Conservation (phyloP, 2,329 filamentous ascomycete genomes). For the Nectriaceae sp. region DNA sequence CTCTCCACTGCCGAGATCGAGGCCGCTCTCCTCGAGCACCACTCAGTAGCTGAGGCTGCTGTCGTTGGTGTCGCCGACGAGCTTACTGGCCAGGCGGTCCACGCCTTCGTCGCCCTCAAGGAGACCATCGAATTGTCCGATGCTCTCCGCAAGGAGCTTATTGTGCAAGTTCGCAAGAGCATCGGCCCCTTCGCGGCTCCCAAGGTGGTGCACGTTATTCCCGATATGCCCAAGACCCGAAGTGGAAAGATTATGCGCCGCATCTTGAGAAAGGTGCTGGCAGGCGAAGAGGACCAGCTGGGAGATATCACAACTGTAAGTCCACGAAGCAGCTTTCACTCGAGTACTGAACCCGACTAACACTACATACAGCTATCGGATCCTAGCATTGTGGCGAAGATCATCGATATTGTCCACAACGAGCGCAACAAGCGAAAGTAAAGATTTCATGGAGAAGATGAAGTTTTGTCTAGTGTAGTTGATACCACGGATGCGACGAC, state of each 20-base stretch:
- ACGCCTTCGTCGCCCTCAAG: conserved; percentile 94
- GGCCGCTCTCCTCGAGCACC: conserved; percentile 91
- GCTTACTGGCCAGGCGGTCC: conserved; percentile 94
- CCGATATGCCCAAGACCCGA: conserved; percentile 94
- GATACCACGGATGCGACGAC: conserved; percentile 28
- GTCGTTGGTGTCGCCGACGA: conserved; percentile 94
- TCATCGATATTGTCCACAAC: conserved; percentile 79
- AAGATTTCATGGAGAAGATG: conserved; percentile 3
- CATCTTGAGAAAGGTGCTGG: conserved; percentile 94
- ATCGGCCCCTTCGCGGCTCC: conserved; percentile 97
- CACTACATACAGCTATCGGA: conserved; percentile 70
- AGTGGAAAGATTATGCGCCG: conserved; percentile 99
- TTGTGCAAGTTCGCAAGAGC: conserved; percentile 93
- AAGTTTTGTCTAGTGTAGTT: conserved; percentile 25
- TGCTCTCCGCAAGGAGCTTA: conserved; percentile 86
- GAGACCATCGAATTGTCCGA: conserved; percentile 76
- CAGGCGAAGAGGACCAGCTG: conserved; percentile 94
- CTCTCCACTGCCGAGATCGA: conserved; percentile 98
- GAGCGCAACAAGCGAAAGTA: neutral
- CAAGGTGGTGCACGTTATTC: conserved; percentile 88
- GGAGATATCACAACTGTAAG: conserved; percentile 90
- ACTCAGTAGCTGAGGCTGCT: conserved; percentile 86
- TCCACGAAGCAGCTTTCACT: conserved; percentile 16
- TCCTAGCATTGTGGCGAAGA: conserved; percentile 84
- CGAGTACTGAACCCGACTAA: conserved; percentile 12